Base-by-base conservation (phyloP, 1,139 yeast species). In the Lodderomyces beijingensis region DNA sequence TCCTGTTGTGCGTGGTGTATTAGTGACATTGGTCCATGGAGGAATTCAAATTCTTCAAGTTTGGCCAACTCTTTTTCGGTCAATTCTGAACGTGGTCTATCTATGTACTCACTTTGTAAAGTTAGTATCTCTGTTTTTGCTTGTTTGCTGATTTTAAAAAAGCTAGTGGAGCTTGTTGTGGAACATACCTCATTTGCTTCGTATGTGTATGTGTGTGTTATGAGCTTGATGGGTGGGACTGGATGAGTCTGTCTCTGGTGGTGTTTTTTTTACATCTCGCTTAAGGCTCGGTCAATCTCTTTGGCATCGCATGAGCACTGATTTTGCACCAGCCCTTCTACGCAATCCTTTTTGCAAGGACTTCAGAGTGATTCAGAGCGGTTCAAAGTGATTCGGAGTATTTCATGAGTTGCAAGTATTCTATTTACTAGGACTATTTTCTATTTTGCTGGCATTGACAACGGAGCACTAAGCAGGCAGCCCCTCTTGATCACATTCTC, bases 21-120 rank as follows among this genome's bases (percentile, higher is more conserved):
- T 22, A 91, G 70, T 3, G 94, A 79, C 72, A 93, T 74, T 4
- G 99, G 99, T 0, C 98, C 98, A 58, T 87, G 79, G 37, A 77
- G 68, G 51, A 87, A 85, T 57, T 91, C 97, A 52, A 81, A 88
- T 51, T 89, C 96, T 57, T 91, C 97, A 27, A 88, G 67, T 47
- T 77, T 80, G 35, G 77, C 80, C 30, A 87, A 74, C 55, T 91
- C 97, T 20, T 72, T 72, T 47, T 83, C 88, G 4, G 88, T 77
- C 36, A 89, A 71, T 49, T 89, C 96, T 4, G 87, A 71, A 42
- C 84, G 74, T 13, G 91, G 87, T 44, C 81, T 76, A 48, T 80
- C 83, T 39, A 76, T 61, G 29, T 81, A 64, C 38, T 79, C 87
- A 36, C 87, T 79, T 27, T 10, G 22, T 9, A 19, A 19, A 19